Conservation (phyloP, 768 basidiomycete genomes). For the Exidia glandulosa region DNA sequence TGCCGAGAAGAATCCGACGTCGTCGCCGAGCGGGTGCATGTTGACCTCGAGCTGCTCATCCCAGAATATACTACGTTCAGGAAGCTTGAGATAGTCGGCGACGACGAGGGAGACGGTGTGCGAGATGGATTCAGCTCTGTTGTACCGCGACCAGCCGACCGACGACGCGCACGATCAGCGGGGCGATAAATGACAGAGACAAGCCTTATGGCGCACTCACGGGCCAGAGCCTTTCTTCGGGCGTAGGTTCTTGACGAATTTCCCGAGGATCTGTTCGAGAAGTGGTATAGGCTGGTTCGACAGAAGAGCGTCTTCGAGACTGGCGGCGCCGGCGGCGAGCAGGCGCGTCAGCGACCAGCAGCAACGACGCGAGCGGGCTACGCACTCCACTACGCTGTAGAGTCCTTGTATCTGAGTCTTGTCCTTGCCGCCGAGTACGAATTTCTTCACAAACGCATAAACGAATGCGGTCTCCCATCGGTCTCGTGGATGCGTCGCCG, state of each 20-base stretch:
- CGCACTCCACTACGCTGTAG: slow-evolving; percentile 77
- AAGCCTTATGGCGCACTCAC: slow-evolving; percentile 37
- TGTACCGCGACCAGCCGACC: slow-evolving; percentile 24
- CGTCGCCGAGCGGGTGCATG: slow-evolving; percentile 59
- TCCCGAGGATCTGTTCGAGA: slow-evolving; percentile 58
- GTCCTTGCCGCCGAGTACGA: slow-evolving; percentile 39
- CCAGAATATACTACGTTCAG: slow-evolving; percentile 73
- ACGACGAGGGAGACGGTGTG: slow-evolving; percentile 59
- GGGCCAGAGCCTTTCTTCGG: slow-evolving; percentile 86
- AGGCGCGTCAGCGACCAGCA: neutral
- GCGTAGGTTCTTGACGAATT: slow-evolving; percentile 72
- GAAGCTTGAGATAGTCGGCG: slow-evolving; percentile 36
- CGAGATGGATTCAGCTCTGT: slow-evolving; percentile 73
- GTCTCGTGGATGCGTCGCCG: slow-evolving; percentile 62
- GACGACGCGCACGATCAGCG: neutral
- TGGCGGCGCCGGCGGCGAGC: slow-evolving; percentile 18
- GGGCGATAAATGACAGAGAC: slow-evolving; percentile 12
- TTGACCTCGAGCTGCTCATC: slow-evolving; percentile 55
- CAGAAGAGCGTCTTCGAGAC: slow-evolving; percentile 72
- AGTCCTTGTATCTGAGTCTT: slow-evolving; percentile 68
- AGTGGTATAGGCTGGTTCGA: slow-evolving; percentile 52
- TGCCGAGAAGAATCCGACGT: slow-evolving; percentile 70
- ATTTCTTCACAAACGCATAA: slow-evolving; percentile 71
- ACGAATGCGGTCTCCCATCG: slow-evolving; percentile 84
- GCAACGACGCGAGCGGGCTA: slow-evolving; percentile 15